Evolutionary conservation across 306 rosid genomes (phyloP).

Genomic region (Glycine latifolia): DNA sequence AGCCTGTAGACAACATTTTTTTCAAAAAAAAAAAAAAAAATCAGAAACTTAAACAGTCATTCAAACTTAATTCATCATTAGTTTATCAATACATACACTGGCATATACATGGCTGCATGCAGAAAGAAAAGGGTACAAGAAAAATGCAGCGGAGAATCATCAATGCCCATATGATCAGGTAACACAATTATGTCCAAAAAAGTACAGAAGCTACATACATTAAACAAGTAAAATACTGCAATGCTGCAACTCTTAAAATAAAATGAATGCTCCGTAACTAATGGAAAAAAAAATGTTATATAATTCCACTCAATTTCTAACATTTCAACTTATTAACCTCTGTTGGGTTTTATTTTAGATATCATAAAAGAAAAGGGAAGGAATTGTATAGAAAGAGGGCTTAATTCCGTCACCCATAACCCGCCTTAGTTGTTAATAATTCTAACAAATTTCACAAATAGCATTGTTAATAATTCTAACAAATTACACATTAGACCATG

Average conservation of each 20-base stretch:
- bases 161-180: background rate
- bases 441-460: background rate
- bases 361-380: background rate
- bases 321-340: background rate
- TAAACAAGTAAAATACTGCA: background rate
- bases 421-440: too few species aligned
- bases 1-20: slow-evolving; percentile 62
- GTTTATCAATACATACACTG: background rate
- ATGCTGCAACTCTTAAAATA: background rate
- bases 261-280: background rate
- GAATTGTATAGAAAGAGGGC: background rate
- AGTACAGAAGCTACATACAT: background rate
- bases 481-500: background rate
- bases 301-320: background rate
- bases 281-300: background rate
- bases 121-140: background rate
- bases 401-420: too few species aligned
- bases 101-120: background rate
- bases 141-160: slow-evolving; percentile 9
- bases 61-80: slow-evolving; percentile 16
- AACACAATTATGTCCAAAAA: background rate
- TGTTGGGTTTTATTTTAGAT: background rate
- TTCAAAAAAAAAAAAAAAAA: background rate
- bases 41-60: slow-evolving; percentile 25
- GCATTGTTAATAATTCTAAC: background rate